Evolutionary conservation across 257 asterid genomes (phyloP).

Genomic region (Linaria vulgaris): DNA sequence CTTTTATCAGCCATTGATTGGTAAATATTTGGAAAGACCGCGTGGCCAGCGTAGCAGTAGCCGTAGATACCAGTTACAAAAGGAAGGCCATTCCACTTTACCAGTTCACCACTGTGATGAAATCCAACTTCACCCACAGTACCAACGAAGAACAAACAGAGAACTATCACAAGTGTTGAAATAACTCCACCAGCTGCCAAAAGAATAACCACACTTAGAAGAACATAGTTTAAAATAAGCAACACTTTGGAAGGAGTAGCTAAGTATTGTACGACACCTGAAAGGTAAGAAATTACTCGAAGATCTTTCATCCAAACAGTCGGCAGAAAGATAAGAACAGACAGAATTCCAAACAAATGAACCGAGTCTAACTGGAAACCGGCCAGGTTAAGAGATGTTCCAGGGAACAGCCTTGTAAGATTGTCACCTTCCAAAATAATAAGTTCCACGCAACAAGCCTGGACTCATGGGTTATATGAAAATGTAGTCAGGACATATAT

Average conservation of each 20-base stretch:
- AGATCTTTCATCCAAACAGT: slow-evolving; percentile 83
- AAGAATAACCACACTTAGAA: neutral
- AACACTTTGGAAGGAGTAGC: slow-evolving; percentile 2
- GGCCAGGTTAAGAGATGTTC: slow-evolving; percentile 44
- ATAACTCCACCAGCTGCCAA: slow-evolving; percentile 76
- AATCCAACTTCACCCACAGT: slow-evolving; percentile 50
- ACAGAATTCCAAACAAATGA: slow-evolving; percentile 56
- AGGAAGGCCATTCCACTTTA: slow-evolving; percentile 72
- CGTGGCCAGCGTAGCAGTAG: slow-evolving; percentile 77
- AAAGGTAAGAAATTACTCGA: slow-evolving; percentile 72
- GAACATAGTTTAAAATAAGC: slow-evolving; percentile 1
- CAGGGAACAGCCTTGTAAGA: slow-evolving; percentile 67
- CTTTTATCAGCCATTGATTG: slow-evolving; percentile 92
- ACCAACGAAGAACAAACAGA: slow-evolving; percentile 55
- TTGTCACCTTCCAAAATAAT: slow-evolving; percentile 85
- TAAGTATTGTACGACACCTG: slow-evolving; percentile 46
- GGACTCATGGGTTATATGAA: slow-evolving; percentile 30
- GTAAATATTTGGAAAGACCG: slow-evolving; percentile 87
- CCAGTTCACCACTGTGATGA: slow-evolving; percentile 43
- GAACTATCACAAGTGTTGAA: slow-evolving; percentile 51
- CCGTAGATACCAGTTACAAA: slow-evolving; percentile 82
- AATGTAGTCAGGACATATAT: slow-evolving; percentile 5
- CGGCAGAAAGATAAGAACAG: slow-evolving; percentile 61
- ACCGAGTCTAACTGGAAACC: slow-evolving; percentile 57
- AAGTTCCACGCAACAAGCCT: slow-evolving; percentile 79